Conservation (phyloP, 129 eudicot genomes). For the Deinandra increscens region DNA sequence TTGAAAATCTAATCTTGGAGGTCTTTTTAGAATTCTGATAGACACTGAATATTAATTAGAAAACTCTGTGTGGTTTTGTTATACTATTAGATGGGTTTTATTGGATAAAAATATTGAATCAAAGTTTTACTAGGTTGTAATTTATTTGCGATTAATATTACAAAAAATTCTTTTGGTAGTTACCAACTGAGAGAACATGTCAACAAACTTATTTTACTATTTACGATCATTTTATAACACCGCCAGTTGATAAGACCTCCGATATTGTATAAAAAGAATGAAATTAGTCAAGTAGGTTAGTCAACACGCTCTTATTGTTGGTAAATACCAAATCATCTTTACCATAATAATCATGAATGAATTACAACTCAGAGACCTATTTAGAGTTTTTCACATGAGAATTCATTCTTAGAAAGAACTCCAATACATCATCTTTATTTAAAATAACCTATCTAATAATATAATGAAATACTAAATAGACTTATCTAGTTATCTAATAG, state of each 20-base stretch:
- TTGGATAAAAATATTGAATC: background rate
- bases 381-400: background rate
- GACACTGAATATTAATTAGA: background rate
- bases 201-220: no score
- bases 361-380: background rate
- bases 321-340: background rate
- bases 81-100: background rate
- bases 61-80: background rate
- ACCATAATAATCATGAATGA: background rate
- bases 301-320: background rate
- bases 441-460: background rate
- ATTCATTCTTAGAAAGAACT: background rate
- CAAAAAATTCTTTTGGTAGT: background rate
- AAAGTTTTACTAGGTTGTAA: background rate
- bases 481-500: background rate
- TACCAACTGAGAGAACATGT: background rate
- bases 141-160: background rate
- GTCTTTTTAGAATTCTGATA: constrained; percentile 27
- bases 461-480: background rate
- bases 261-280: background rate
- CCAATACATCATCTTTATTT: background rate
- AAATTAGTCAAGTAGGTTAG: background rate
- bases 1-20: constrained; percentile 61
- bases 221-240: no score
- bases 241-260: no score